Conservation (phyloP, 306 rosid species). For the Cicer judaicum region DNA sequence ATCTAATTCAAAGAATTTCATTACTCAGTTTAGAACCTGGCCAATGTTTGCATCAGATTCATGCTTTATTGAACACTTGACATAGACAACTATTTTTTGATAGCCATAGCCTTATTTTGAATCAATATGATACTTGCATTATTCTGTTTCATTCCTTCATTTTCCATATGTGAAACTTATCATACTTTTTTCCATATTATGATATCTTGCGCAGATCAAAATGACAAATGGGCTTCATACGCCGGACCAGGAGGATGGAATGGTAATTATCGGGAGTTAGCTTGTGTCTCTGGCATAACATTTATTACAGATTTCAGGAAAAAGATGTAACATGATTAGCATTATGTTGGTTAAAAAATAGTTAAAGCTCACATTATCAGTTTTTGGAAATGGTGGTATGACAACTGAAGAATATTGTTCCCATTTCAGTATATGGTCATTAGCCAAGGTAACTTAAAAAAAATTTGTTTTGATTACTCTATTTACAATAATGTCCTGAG, state of each 20-base stretch:
- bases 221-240: constrained; percentile 67
- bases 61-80: constrained; percentile 26
- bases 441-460: too few relatives aligned
- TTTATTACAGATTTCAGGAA: too few relatives aligned
- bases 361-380: not conserved
- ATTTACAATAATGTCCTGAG: constrained; percentile 13
- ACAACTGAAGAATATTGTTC: constrained; percentile 71
- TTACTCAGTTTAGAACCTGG: constrained; percentile 18
- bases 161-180: constrained; percentile 23
- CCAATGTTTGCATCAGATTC: not conserved
- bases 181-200: constrained; percentile 47
- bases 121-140: not conserved
- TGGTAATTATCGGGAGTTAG: constrained; percentile 47
- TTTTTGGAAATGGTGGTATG: constrained; percentile 80
- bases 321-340: too few relatives aligned
- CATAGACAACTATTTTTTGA: not conserved
- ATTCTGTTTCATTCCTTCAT: constrained; percentile 16
- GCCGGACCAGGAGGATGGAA: constrained; percentile 81
- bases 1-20: too few relatives aligned
- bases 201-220: constrained; percentile 54
- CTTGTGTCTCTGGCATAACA: too few relatives aligned
- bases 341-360: too few relatives aligned
- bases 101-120: constrained; percentile 7
- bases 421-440: constrained; percentile 44
- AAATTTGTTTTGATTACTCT: not conserved